These are phyloP conservation scores for Clonostachys byssicola DNA, from an alignment of 2,329 filamentous ascomycete species.

Conservation along the genomic window DNA sequence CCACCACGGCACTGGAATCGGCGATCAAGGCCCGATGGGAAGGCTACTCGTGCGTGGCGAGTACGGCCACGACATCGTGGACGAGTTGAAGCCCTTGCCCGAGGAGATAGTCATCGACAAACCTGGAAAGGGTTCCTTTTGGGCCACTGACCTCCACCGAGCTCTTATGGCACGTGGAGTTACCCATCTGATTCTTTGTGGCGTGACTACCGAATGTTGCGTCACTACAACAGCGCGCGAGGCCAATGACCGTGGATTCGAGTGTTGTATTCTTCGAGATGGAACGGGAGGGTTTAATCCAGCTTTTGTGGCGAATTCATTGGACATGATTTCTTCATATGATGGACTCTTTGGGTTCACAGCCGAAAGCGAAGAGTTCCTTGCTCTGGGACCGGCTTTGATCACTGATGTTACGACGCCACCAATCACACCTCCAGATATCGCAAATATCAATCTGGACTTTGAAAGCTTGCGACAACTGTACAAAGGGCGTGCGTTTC, in stretches of 20 bases:
- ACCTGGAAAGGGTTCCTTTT: slow-evolving; percentile 55
- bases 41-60: slow-evolving; percentile 46
- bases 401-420: slow-evolving; percentile 4
- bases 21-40: slow-evolving; percentile 48
- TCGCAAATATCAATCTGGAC: slow-evolving; percentile 3
- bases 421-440: neutral
- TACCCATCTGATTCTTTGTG: slow-evolving; percentile 53
- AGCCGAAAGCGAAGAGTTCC: slow-evolving; percentile 25
- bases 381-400: neutral
- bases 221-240: slow-evolving; percentile 52
- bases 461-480: slow-evolving; percentile 26
- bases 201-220: slow-evolving; percentile 53
- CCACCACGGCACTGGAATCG: slow-evolving; percentile 35
- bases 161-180: slow-evolving; percentile 48
- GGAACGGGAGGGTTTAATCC: slow-evolving; percentile 43
- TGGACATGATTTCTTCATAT: slow-evolving; percentile 45
- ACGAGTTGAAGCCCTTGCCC: slow-evolving; percentile 44
- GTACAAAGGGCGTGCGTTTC: slow-evolving; percentile 30
- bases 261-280: slow-evolving; percentile 48
- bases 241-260: slow-evolving; percentile 56
- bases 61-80: slow-evolving; percentile 49
- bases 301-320: slow-evolving; percentile 35
- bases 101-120: slow-evolving; percentile 53
- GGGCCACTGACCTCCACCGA: slow-evolving; percentile 49
- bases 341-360: slow-evolving; percentile 48